A percentile compares a stretch with the other conserved stretches of the same genome.
phyloP scores from a whole-genome alignment of 805 yeast species.

The Metschnikowia lunata region DNA sequence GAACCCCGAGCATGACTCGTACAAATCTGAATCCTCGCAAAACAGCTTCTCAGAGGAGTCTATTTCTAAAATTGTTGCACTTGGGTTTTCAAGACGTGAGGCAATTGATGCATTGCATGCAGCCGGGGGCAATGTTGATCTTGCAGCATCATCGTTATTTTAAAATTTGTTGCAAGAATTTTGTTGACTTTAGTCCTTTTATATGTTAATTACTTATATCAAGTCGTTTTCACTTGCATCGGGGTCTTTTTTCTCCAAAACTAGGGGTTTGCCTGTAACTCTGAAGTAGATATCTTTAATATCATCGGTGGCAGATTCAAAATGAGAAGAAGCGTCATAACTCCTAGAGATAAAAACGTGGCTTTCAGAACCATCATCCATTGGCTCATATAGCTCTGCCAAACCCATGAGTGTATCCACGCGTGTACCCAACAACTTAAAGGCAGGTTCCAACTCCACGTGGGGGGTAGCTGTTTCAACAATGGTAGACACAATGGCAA shows the following conservation, averaged over 20 bases:
- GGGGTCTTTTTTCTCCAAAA: constrained; percentile 68
- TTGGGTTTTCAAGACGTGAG: constrained; percentile 69
- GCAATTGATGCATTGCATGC: constrained; percentile 60
- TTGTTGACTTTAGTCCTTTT: not conserved
- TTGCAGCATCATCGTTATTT: constrained; percentile 80
- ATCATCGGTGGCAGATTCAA: constrained; percentile 94
- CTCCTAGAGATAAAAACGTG: constrained; percentile 80
- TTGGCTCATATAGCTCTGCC: constrained; percentile 85
- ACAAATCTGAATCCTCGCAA: no score
- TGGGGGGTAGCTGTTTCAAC: constrained; percentile 93
- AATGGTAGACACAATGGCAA: constrained; percentile 92
- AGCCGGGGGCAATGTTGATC: constrained; percentile 74
- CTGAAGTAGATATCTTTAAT: constrained; percentile 91
- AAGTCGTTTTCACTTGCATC: constrained; percentile 30
- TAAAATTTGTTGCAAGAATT: constrained; percentile 14
- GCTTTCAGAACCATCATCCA: constrained; percentile 74
- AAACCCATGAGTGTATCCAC: constrained; percentile 90
- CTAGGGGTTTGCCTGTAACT: constrained; percentile 88
- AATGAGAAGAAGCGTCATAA: constrained; percentile 92
- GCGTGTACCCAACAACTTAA: constrained; percentile 77
- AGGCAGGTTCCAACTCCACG: constrained; percentile 88
- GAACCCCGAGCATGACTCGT: no score
- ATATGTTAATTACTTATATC: not conserved
- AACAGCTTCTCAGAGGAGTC: not conserved
- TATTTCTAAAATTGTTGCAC: constrained; percentile 27